Evolutionary conservation across 1,139 yeast species (phyloP), one percentile per base, ranked within the genome.

Genomic region (Sugiyamaella paludigena): DNA sequence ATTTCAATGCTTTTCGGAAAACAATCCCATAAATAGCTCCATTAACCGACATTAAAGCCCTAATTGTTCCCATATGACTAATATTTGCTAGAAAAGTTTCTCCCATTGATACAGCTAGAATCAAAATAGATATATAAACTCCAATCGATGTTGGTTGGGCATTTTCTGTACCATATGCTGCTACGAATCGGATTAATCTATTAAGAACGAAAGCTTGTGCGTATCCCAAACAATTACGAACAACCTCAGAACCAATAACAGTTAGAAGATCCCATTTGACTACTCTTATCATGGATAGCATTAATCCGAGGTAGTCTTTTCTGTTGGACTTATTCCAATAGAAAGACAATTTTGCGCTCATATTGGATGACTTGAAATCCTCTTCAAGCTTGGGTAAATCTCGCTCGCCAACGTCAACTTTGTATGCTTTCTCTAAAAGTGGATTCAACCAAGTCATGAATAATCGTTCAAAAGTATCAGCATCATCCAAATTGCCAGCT

Each of bases 401-500:
- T 2, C 72, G 70, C 61, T 84, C 88, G 11, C 81, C 76, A 56
- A 91, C 72, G 61, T 69, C 87, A 48, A 81, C 81, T 12, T 72
- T 65, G 59, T 84, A 84, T 26, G 97, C 97, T 52, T 78, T 78
- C 59, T 73, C 78, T 88, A 92, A 86, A 61, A 92, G 73, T 4
- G 82, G 84, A 7, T 87, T 81, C 87, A 91, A 83, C 96, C 97
- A 92, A 36, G 80, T 73, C 64, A 91, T 85, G 0, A 95, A 79
- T 50, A 91, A 72, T 52, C 78, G 77, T 15, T 91, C 80, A 61
- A 87, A 88, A 16, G 88, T 71, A 60, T 87, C 85, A 11, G 96
- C 91, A 34, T n/a, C n/a, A n/a, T n/a, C 72, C 11, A 29, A n/a
- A 29, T n/a, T n/a, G n/a, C n/a, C n/a, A n/a, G n/a, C n/a, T n/a